These are phyloP conservation scores for Lithohypha guttulata DNA, from an alignment of 2,329 filamentous ascomycete genomes.

Conservation along the genomic window DNA sequence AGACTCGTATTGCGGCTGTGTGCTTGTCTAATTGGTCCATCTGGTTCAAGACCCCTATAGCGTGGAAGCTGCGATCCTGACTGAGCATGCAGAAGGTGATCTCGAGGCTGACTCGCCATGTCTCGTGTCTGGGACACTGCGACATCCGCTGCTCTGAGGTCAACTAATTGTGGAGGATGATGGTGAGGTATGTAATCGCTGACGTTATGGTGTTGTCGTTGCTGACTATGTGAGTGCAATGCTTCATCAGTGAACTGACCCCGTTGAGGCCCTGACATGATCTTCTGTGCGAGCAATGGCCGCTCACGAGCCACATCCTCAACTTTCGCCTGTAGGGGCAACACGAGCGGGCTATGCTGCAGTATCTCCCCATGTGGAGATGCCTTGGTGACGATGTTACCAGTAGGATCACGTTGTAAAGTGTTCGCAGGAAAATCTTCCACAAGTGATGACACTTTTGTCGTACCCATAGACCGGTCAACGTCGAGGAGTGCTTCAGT, in stretches of 20 bases:
- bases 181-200: slow-evolving; percentile 1
- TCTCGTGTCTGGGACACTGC: slow-evolving; percentile 10
- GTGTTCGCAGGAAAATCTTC: slow-evolving; percentile 19
- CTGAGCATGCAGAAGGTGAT: slow-evolving; percentile 8
- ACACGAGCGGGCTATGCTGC: slow-evolving; percentile 9
- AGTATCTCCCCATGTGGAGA: slow-evolving; percentile 9
- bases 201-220: slow-evolving; percentile 11
- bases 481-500: slow-evolving; percentile 23
- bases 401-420: slow-evolving; percentile 13
- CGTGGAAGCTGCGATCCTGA: background rate
- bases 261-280: slow-evolving; percentile 31
- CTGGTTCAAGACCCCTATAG: slow-evolving; percentile 8
- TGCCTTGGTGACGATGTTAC: slow-evolving; percentile 16
- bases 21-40: background rate
- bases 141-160: slow-evolving; percentile 9
- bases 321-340: slow-evolving; percentile 12
- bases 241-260: slow-evolving; percentile 34
- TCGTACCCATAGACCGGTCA: slow-evolving; percentile 16
- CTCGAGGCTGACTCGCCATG: slow-evolving; percentile 6
- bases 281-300: slow-evolving; percentile 24
- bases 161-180: slow-evolving; percentile 14
- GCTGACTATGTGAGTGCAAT: slow-evolving; percentile 9
- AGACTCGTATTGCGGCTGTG: slow-evolving; percentile 4
- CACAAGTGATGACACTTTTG: slow-evolving; percentile 24
- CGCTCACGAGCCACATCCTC: slow-evolving; percentile 30